Evolutionary conservation across 2,329 filamentous ascomycete species (phyloP).

Genomic region (Cladosporium sp.): DNA sequence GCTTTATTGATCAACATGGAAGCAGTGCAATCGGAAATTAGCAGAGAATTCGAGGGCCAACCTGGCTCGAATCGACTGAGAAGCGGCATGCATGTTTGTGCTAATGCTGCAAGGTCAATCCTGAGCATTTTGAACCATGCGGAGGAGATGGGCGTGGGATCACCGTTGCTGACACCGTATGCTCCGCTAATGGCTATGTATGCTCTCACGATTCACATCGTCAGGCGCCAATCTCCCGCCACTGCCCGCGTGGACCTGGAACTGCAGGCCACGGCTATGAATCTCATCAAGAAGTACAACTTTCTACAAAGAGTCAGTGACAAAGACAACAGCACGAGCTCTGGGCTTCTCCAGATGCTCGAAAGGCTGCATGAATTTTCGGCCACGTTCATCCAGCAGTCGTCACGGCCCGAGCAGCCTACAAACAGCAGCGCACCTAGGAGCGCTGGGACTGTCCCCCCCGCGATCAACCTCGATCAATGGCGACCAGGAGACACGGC

Average conservation of each 20-base stretch:
- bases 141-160: background rate
- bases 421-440: background rate
- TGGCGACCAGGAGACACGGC: background rate
- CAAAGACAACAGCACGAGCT: background rate
- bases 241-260: conserved; percentile 8
- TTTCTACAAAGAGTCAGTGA: background rate
- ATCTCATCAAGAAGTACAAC: conserved; percentile 1
- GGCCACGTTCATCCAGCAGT: background rate
- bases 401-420: background rate
- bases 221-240: conserved; percentile 8
- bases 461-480: background rate
- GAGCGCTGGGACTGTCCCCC: background rate
- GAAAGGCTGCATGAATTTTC: conserved; percentile 2
- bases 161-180: background rate
- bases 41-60: background rate
- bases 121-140: conserved; percentile 10
- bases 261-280: conserved; percentile 11
- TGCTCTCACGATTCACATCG: conserved; percentile 5
- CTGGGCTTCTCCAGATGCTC: conserved; percentile 7
- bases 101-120: conserved; percentile 5
- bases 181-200: conserved; percentile 14
- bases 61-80: background rate
- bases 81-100: conserved; percentile 9
- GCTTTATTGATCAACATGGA: conserved; percentile 8
- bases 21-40: background rate